Base-by-base conservation (phyloP, 805 yeast genomes). In the Tetrapisispora phaffii region DNA sequence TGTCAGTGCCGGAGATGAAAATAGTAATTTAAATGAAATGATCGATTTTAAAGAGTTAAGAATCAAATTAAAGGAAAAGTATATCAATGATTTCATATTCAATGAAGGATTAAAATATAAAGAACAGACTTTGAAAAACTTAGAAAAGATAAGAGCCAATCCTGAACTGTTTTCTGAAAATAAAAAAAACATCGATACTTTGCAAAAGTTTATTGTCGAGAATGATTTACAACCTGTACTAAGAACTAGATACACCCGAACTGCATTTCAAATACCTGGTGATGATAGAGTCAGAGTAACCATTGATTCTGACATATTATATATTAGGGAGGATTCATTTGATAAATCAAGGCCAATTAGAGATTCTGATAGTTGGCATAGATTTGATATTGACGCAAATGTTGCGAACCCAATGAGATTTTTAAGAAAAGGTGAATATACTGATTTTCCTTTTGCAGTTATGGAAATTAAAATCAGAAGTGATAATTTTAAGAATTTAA, bases 231-330 rank as follows among this genome's bases (percentile, higher is more conserved):
- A 86, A 65, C 98, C 98, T 13, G 77, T 85, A 33, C 67, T 93
- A 61, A 80, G 97, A 68, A 77, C 96, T 10, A 77, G 82, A 32
- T 87, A 85, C 68, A 85, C 87, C 35, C 76, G 97, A 65, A 85
- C 96, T 6, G 97, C 97, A 2, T 90, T 93, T 72, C 97, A 90
- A 71, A 90, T 90, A 56, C 98, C 98, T 2, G 97, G 97, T 47
- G 97, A 93, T 62, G 94, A 89, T 62, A 77, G 90, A 58, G 82
- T 89, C 33, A 80, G 97, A 62, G 80, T 93, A 49, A 81, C 85
- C 37, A 85, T 90, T 51, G 97, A 90, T 66, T 82, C 94, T 15
- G 93, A 93, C 62, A 78, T 93, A 46, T 60, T 81, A 43, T 89
- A 85, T 60, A 81, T 90, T 49, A 78, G 97, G 56, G 98, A 90